Base-by-base conservation (phyloP, 441 rosid genomes). In the Arabidopsis lyrata region DNA sequence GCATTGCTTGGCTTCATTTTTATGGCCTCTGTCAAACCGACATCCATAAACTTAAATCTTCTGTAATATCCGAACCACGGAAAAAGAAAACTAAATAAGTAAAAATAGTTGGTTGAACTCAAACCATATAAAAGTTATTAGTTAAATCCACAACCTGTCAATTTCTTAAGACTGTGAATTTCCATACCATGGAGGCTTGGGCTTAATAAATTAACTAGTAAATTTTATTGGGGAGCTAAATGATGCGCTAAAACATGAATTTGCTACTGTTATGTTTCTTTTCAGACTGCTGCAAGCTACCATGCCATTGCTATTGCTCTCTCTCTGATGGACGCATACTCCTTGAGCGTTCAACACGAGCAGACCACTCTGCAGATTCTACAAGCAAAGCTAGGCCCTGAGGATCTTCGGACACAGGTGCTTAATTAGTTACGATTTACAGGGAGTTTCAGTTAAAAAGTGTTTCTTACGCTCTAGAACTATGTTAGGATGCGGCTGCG, bases 221-320 rank as follows among this genome's bases (percentile, higher is more conserved):
- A 44, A 27, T 16, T 16, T 47, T 36, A 27, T 16, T 7, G 5
- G 56, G 55, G 49, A 64, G 56, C 62, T 39, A 22, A 15, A 31
- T 55, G 72, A 20, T 15, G 45, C 50, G 3, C 50, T 41, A 64
- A 59, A 61, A 66, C 31, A 54, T 36, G 20, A 52, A 39, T 49
- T 39, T 27, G 12, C 72, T 36, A 63, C 2, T 70, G 50, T 24
- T 34, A 50, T 55, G 14, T 60, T 39, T 24, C 64, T 75, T 62
- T 80, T 54, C 84, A 90, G 95, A 90, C 95, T 78, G 95, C 93
- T 80, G 91, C 93, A 56, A 90, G 95, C 72, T 90, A 90, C 82
- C 95, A 90, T 76, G 95, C 95, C 82, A 90, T 90, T 76, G 95
- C 95, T 57, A 90, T 90, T 83, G 95, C 95, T 61, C 89, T 90